phyloP scores from a whole-genome alignment of 1,284 basidiomycete genomes.

The Papiliotrema terrestris region DNA sequence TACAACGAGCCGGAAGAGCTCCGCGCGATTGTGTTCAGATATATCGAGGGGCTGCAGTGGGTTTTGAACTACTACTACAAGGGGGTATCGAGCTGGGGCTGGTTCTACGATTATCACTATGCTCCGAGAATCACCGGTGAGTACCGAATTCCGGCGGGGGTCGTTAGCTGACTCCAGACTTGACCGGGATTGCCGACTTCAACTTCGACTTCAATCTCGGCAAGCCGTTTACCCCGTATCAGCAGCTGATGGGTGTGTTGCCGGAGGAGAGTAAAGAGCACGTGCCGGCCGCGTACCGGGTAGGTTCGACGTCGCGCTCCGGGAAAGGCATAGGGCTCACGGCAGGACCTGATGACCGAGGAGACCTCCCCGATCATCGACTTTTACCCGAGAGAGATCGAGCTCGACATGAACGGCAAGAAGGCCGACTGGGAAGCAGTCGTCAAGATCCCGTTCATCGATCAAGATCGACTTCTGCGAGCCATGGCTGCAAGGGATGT shows the following conservation, averaged over 20 bases:
- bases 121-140: constrained; percentile 87
- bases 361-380: constrained; percentile 83
- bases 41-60: constrained; percentile 96
- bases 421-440: constrained; percentile 98
- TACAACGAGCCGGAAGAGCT: constrained; percentile 64
- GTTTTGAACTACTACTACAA: constrained; percentile 98
- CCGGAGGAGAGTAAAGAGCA: constrained; percentile 84
- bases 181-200: constrained; percentile 72
- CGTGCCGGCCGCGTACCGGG: constrained; percentile 79
- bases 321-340: background rate
- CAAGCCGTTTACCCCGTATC: constrained; percentile 86
- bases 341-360: constrained; percentile 83
- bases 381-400: constrained; percentile 91
- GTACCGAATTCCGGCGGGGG: constrained; percentile 21
- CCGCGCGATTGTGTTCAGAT: constrained; percentile 67
- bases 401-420: constrained; percentile 94
- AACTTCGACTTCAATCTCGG: constrained; percentile 82
- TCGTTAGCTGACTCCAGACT: constrained; percentile 55
- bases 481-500: constrained; percentile 81
- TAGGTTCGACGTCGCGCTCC: constrained; percentile 40
- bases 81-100: constrained; percentile 94
- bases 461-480: constrained; percentile 70
- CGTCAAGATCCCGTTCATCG: constrained; percentile 98
- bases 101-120: constrained; percentile 99
- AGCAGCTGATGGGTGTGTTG: constrained; percentile 97